These are phyloP conservation scores for Pseudoneurospora amorphoporcata DNA, from an alignment of 495 filamentous ascomycete species.

Conservation along the genomic window DNA sequence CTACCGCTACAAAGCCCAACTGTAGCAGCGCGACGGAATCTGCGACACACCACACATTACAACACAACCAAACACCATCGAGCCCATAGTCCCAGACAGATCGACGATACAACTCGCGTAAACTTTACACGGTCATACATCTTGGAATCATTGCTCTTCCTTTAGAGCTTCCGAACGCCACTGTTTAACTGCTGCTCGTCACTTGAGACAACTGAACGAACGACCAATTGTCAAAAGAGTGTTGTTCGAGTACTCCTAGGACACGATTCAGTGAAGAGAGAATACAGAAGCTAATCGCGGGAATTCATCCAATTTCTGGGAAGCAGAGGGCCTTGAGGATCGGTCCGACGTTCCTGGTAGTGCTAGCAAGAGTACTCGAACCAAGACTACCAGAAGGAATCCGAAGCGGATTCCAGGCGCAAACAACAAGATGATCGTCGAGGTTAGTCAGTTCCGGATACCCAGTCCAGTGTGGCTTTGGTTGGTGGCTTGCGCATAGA, in stretches of 20 bases:
- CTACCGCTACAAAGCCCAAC: not conserved
- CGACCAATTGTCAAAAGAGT: not conserved
- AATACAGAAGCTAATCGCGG: not conserved
- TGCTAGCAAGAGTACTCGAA: not conserved
- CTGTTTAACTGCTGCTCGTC: not conserved
- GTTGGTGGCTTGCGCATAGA: not conserved
- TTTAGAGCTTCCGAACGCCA: not conserved
- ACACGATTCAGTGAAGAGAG: not conserved
- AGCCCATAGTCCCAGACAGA: not conserved
- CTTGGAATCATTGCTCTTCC: not conserved
- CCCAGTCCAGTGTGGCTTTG: not conserved
- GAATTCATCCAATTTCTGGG: not conserved
- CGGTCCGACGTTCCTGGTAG: not conserved
- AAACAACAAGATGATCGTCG: constrained; percentile 22
- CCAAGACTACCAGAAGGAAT: not conserved
- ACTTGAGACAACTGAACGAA: not conserved
- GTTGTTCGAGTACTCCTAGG: not conserved
- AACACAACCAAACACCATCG: not conserved
- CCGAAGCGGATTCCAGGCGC: not conserved
- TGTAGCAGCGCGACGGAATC: not conserved
- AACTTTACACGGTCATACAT: not conserved
- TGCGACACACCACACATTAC: not conserved
- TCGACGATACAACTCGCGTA: not conserved
- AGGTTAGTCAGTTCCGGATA: constrained; percentile 9
- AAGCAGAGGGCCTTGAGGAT: not conserved